Evolutionary conservation across 2,329 filamentous ascomycete species (phyloP).

Genomic region (Cercospora sp.): DNA sequence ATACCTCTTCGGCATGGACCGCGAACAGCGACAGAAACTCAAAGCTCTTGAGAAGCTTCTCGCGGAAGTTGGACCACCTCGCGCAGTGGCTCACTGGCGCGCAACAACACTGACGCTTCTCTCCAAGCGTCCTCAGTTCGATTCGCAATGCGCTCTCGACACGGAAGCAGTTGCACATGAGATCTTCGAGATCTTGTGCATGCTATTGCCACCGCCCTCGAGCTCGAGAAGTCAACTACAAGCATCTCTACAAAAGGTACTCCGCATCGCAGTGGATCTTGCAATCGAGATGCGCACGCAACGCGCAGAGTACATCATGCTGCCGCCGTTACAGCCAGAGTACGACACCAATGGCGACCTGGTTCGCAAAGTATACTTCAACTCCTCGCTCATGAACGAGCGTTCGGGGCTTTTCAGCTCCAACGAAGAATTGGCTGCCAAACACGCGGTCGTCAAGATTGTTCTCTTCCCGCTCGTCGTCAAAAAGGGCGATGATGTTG

Average conservation of each 20-base stretch:
- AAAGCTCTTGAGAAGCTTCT: slow-evolving; percentile 93
- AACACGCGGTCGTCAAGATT: slow-evolving; percentile 77
- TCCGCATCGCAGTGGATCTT: slow-evolving; percentile 83
- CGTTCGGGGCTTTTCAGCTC: slow-evolving; percentile 69
- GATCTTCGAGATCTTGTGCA: slow-evolving; percentile 79
- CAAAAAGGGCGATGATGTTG: slow-evolving; percentile 88
- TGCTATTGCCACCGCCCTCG: slow-evolving; percentile 81
- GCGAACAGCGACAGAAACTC: slow-evolving; percentile 95
- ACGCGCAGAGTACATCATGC: slow-evolving; percentile 96
- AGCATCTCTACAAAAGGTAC: slow-evolving; percentile 80
- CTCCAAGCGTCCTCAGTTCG: slow-evolving; percentile 76
- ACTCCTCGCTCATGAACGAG: slow-evolving; percentile 92
- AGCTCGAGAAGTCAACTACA: slow-evolving; percentile 79
- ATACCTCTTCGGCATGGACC: slow-evolving; percentile 97
- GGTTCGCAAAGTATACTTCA: slow-evolving; percentile 83
- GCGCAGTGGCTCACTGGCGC: slow-evolving; percentile 96
- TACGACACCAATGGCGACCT: slow-evolving; percentile 93
- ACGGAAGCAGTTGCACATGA: slow-evolving; percentile 95
- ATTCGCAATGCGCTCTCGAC: slow-evolving; percentile 79
- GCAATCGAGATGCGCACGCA: slow-evolving; percentile 98
- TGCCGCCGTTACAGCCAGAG: slow-evolving; percentile 89
- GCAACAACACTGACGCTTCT: slow-evolving; percentile 91
- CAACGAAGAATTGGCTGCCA: slow-evolving; percentile 78
- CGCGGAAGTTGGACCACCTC: slow-evolving; percentile 78
- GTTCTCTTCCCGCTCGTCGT: slow-evolving; percentile 96